Conservation (phyloP, 2,329 filamentous ascomycete species). For the Alternaria alternata region DNA sequence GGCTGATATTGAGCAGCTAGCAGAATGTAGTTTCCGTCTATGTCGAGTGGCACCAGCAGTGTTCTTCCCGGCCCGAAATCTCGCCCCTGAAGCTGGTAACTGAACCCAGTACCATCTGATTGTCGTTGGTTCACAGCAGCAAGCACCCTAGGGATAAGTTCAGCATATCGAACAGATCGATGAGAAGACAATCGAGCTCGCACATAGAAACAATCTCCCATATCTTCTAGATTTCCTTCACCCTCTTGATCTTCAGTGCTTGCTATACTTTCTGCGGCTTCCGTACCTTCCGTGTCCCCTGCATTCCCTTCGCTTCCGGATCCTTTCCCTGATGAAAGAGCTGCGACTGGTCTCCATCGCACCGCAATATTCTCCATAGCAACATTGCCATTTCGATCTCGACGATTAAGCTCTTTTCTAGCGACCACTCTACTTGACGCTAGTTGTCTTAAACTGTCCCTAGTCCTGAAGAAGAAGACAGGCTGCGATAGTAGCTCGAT, state of each 20-base stretch:
- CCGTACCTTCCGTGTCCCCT: neutral
- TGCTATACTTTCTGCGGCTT: neutral
- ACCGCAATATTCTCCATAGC: neutral
- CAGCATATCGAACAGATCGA: neutral
- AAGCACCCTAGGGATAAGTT: conserved; percentile 16
- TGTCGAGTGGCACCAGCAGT: neutral
- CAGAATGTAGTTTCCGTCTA: neutral
- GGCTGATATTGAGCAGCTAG: conserved; percentile 1
- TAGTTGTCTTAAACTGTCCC: conserved; percentile 8
- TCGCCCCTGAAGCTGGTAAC: conserved; percentile 1
- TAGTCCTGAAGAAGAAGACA: conserved; percentile 30
- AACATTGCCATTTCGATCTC: conserved; percentile 5
- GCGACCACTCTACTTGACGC: neutral
- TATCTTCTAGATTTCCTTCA: neutral
- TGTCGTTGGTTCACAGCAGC: conserved; percentile 17
- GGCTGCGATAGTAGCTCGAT: conserved; percentile 32
- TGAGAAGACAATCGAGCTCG: neutral
- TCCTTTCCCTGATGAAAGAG: neutral
- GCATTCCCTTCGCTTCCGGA: neutral
- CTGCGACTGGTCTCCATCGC: neutral
- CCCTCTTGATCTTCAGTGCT: neutral
- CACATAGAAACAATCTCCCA: neutral
- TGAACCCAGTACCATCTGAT: conserved; percentile 9
- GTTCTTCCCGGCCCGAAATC: conserved; percentile 16
- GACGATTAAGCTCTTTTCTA: conserved; percentile 3